Conservation (phyloP, 805 yeast genomes). For the Scheffersomyces ergatensis region DNA sequence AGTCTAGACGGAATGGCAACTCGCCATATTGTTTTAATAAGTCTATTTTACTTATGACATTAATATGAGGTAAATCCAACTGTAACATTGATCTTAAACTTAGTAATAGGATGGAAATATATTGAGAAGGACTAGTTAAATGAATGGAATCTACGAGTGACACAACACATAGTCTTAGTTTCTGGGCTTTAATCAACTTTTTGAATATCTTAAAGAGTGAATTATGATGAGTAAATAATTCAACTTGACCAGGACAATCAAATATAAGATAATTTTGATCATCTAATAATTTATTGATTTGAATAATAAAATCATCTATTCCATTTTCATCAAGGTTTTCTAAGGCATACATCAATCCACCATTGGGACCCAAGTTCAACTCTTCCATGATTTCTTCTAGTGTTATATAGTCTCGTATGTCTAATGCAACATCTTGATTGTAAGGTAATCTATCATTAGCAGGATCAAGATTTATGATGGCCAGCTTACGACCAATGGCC, state of each 20-base stretch:
- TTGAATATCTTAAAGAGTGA: slow-evolving; percentile 69
- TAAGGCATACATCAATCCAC: slow-evolving; percentile 86
- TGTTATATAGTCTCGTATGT: slow-evolving; percentile 73
- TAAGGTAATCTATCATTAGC: slow-evolving; percentile 75
- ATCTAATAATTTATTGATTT: slow-evolving; percentile 56
- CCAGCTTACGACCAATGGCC: slow-evolving; percentile 87
- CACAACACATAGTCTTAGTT: slow-evolving; percentile 78
- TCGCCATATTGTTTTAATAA: slow-evolving; percentile 72
- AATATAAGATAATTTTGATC: slow-evolving; percentile 70
- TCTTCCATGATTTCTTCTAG: slow-evolving; percentile 77
- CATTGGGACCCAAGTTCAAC: slow-evolving; percentile 77
- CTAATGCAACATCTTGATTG: slow-evolving; percentile 59
- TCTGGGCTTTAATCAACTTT: slow-evolving; percentile 51
- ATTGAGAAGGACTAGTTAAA: slow-evolving; percentile 83
- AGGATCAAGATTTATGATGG: slow-evolving; percentile 89
- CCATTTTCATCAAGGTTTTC: slow-evolving; percentile 82
- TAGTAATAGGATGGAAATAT: slow-evolving; percentile 74
- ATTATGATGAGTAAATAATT: slow-evolving; percentile 85
- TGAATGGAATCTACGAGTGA: slow-evolving; percentile 81
- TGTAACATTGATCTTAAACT: slow-evolving; percentile 91
- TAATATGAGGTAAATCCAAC: slow-evolving; percentile 87
- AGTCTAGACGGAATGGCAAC: slow-evolving; percentile 78
- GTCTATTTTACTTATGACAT: slow-evolving; percentile 91
- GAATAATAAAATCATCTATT: slow-evolving; percentile 89
- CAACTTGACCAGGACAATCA: slow-evolving; percentile 98